Evolutionary conservation across 2,329 filamentous ascomycete genomes (phyloP), one percentile per base, ranked within the genome.

Genomic region (Thermoascus crustaceus): DNA sequence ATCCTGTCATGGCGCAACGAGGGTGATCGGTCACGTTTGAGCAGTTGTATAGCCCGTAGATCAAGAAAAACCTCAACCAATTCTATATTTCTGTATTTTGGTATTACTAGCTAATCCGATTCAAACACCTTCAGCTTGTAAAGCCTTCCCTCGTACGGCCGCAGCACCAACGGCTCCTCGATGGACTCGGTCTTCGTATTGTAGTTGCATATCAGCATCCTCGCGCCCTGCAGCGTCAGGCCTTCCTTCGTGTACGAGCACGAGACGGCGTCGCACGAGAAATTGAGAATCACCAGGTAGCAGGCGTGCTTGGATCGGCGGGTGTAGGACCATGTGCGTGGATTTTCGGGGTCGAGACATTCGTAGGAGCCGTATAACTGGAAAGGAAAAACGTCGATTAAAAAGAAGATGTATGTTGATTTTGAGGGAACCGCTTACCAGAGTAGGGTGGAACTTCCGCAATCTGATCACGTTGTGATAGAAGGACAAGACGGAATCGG

Each of bases 71-170:
- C n/a, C n/a, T n/a, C n/a, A n/a, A n/a, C n/a, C n/a, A n/a, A n/a
- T n/a, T n/a, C n/a, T n/a, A n/a, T n/a, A n/a, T n/a, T n/a, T n/a
- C n/a, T n/a, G n/a, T n/a, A n/a, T n/a, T n/a, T n/a, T n/a, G n/a
- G n/a, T n/a, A n/a, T n/a, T n/a, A n/a, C n/a, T n/a, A n/a, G n/a
- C n/a, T n/a, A n/a, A n/a, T n/a, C n/a, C n/a, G n/a, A n/a, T n/a
- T n/a, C n/a, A n/a, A n/a, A n/a, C n/a, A 77, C 71, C 56, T 87
- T 80, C 67, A 83, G 84, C 20, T 24, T 29, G 7, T 23, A 27
- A 10, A 31, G 13, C 11, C 18, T 25, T 8, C 34, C 30, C 14
- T 37, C 34, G 13, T 33, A 37, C 11, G 34, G 34, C 9, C 38
- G 37, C 30, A 40, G 10, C 7, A 36, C 9, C 6, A 40, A 20